phyloP scores from a whole-genome alignment of 352 stramenopile genomes.

The Pythium vanterpoolii region DNA sequence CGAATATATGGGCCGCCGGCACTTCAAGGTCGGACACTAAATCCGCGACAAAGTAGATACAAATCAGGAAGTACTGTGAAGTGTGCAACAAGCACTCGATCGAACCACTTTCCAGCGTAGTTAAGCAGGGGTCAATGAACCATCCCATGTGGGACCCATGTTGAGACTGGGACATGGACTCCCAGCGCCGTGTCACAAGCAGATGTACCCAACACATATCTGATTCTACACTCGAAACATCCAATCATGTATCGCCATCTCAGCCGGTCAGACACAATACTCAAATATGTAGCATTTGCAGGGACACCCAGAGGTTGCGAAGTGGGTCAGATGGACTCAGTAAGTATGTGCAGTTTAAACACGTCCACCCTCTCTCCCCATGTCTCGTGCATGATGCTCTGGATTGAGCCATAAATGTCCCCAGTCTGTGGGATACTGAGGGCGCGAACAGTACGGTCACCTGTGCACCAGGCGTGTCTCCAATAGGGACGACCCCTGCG shows the following conservation, averaged over 20 bases:
- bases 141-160: background rate
- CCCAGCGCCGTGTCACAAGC: background rate
- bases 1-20: background rate
- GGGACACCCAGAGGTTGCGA: background rate
- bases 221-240: background rate
- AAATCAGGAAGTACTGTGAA: background rate
- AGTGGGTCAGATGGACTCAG: background rate
- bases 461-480: too few relatives aligned
- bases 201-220: background rate
- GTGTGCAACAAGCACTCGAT: too few relatives aligned
- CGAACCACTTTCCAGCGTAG: too few relatives aligned
- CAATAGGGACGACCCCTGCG: too few relatives aligned
- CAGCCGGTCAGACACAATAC: background rate
- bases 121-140: background rate
- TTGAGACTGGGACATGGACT: background rate
- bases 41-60: background rate
- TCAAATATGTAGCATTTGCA: background rate
- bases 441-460: background rate
- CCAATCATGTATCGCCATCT: background rate
- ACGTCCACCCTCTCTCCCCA: background rate
- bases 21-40: constrained; percentile 8
- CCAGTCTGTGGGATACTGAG: background rate
- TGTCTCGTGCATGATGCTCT: background rate
- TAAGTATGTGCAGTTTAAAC: background rate
- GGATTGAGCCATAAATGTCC: background rate